Evolutionary conservation across 2,329 filamentous ascomycete species (phyloP), one percentile per base, ranked within the genome.

Genomic region (Emmonsiellopsis sp.): DNA sequence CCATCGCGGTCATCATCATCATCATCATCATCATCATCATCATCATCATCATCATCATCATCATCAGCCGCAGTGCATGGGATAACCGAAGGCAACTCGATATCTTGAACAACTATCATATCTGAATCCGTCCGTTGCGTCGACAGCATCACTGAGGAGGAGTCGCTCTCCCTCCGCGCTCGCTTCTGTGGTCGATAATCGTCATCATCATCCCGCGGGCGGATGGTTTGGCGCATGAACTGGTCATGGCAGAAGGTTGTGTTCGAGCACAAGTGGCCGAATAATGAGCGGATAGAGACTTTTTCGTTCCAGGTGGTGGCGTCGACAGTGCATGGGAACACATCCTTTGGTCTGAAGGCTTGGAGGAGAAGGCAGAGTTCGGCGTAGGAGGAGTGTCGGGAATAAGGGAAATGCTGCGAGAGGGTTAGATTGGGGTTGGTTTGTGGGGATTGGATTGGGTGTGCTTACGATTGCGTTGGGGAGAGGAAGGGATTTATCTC

Each of bases 331-430:
- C 90, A 95, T 0, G 91, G 89, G 74, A 86, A 87, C 2, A 96
- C 75, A 61, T 96, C 89, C 45, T 72, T 81, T 0, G 90, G 90
- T 31, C 73, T 79, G 61, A 96, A 87, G 0, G 76, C 74, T 2
- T 74, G 66, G 1, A 95, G 76, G 0, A 96, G 72, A 51, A 82
- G 71, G 58, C 88, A 86, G 2, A 95, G 78, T 65, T 96, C 92
- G 0, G 76, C 73, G 56, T 93, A 92, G 0, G 89, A 95, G 0
- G 92, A 94, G 67, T 97, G 92, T 1, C 92, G 81, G 0, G 92
- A 92, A 64, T 91, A 96, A 0, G 91, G 88, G 59, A 95, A 96
- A 16, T 73, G 76, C 73, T 72, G 44, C 35, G 47, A 26, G 6
- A 47, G 44, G 34, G 26, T 7, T 4, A n/a, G 2, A 16, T 3